Base-by-base conservation (phyloP, 2,329 filamentous ascomycete genomes). In the Arthrinium phaeospermum region DNA sequence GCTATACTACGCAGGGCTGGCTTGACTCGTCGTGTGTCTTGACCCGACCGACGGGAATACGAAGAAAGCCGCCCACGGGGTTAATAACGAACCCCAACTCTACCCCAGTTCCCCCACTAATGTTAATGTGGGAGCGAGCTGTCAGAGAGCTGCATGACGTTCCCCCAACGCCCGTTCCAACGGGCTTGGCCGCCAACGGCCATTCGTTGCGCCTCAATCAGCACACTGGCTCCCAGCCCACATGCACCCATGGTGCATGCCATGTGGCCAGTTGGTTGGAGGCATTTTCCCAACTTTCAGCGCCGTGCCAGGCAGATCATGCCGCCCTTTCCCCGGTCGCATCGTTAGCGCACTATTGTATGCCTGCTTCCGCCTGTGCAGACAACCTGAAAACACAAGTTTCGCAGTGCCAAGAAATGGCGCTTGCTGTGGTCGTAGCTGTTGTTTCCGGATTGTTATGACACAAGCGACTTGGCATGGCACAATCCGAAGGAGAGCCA, bases 41-140 rank as follows among this genome's bases (percentile, higher is more conserved):
- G 30, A 22, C 57, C 57, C 34, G 34, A 41, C 30, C 34, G 34
- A 30, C 34, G n/a, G 57, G 34, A 41, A 64, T 41, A 41, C 30
- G 57, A 64, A 41, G 34, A 41, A 64, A 64, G 30, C 57, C 16
- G 30, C 57, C 34, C 34, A 64, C 14, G 57, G 57, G 57, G 57
- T 64, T 41, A 64, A 41, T 41, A 64, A 64, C 57, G n/a, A 3
- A 34, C 57, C 57, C 57, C 16, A 64, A n/a, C 19, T 19, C 57
- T 14, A 64, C 57, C 57, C 34, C 57, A 64, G 57, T 22, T 64
- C 57, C 57, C 57, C 57, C 57, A 24, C 57, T 64, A 64, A 64
- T 64, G 57, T 19, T 24, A 64, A 64, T 64, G 57, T 64, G 57
- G 57, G 57, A 64, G 57, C 34, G 57, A 64, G 34, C 57, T 64